Evolutionary conservation across 257 asterid species (phyloP).

Genomic region (Solanum paucissectum): DNA sequence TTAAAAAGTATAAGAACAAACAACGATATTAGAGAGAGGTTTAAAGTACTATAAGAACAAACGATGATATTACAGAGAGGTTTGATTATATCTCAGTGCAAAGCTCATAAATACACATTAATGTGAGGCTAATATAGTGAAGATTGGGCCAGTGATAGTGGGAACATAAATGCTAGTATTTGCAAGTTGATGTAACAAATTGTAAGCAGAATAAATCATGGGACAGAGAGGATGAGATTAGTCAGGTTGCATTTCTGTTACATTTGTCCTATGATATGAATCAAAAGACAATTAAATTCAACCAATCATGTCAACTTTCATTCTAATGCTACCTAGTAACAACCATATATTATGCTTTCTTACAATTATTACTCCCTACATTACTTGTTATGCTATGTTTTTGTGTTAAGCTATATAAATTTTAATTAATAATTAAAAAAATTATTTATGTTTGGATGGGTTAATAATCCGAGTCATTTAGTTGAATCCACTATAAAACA

Average conservation of each 20-base stretch:
- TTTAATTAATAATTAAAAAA: too few species aligned
- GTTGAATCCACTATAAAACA: not conserved
- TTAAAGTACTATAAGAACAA: not conserved
- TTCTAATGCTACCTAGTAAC: not conserved
- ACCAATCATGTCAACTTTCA: not conserved
- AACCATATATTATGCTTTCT: not conserved
- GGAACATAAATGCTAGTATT: constrained; percentile 5
- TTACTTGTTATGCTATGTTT: not conserved
- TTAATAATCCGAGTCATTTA: too few species aligned
- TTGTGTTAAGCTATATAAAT: not conserved
- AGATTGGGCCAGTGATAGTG: not conserved
- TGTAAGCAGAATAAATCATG: not conserved
- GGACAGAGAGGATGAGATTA: not conserved
- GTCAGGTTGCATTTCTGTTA: not conserved
- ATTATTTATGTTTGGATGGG: not conserved
- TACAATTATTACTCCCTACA: not conserved
- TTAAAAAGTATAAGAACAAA: not conserved
- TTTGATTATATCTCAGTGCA: not conserved
- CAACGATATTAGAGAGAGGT: too few species aligned
- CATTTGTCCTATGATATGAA: not conserved
- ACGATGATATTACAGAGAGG: not conserved
- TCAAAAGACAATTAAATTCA: not conserved
- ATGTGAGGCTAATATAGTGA: not conserved
- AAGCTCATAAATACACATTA: not conserved
- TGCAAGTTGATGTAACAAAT: not conserved